Base-by-base conservation (phyloP, 2,329 filamentous ascomycete genomes). In the Metarhizium album region DNA sequence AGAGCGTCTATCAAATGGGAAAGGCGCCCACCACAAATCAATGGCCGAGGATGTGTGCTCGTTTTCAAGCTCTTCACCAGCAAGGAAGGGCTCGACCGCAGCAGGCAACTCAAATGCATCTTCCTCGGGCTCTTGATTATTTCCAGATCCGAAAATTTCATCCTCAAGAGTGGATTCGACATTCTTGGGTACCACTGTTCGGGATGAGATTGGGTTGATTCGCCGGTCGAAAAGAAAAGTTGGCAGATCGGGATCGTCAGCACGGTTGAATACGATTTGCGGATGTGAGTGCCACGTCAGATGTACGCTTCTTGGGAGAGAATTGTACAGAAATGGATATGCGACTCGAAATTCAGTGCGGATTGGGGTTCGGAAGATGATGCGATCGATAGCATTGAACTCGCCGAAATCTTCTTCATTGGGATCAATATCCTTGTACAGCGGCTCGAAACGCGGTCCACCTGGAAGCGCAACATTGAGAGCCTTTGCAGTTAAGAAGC, bases 401-500 rank as follows among this genome's bases (percentile, higher is more conserved):
- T 98, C 93, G 69, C 93, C 93, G 69, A 98, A 98, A 64, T 98
- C 93, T 67, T 98, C 93, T 59, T 97, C 91, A 60, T 98, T 98
- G 2, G 93, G 93, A 66, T 98, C 90, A 54, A 98, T 90, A 61
- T 98, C 93, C 70, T 98, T 98, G 75, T 96, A 98, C 20, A 98
- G 68, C 23, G 93, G 93, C 69, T 98, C 93, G 57, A 98, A 98
- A 29, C 93, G 84, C 54, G 93, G 93, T 9, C 93, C 94, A 64
- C 93, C 93, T n/a, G 93, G 93, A 50, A 98, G 88, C 9, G 94
- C 91, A 48, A 98, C 91, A 59, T 98, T 98, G 42, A 98, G 74
- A 1, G 93, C 93, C 70, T 98, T 98, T 33, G 93, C 91, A 23
- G 93, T 96, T 58, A 95, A 79, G 65, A 98, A 95, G 61, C 89